A percentile compares a stretch with the other conserved stretches of the same genome.
phyloP scores from a whole-genome alignment of 257 asterid genomes.

The Coffea eugenioides region DNA sequence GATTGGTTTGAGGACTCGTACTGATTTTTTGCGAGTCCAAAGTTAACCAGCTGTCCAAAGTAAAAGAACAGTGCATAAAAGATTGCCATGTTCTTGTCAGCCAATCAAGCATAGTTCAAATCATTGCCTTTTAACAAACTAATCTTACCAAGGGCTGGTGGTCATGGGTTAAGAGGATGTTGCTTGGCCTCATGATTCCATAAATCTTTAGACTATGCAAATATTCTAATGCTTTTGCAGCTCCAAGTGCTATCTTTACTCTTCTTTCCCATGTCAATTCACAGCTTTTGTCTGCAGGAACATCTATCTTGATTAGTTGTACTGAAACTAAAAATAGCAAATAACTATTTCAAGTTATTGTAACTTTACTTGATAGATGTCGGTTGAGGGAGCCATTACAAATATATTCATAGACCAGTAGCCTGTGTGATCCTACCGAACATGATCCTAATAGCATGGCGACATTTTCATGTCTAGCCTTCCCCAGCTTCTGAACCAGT shows the following conservation, averaged over 20 bases:
- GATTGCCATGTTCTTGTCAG: not conserved
- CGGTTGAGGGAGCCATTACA: conserved; percentile 48
- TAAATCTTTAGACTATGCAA: conserved; percentile 42
- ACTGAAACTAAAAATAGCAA: not conserved
- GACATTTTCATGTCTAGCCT: conserved; percentile 43
- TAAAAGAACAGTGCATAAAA: not conserved
- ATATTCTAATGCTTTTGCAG: conserved; percentile 51
- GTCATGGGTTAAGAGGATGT: conserved; percentile 59
- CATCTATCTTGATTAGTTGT: not conserved
- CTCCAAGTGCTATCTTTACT: conserved; percentile 41
- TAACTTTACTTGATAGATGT: conserved; percentile 38
- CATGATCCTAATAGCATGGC: conserved; percentile 52
- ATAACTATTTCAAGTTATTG: not conserved
- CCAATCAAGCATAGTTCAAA: not conserved
- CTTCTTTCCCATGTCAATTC: conserved; percentile 53
- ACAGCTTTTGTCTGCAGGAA: conserved; percentile 32
- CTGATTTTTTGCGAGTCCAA: conserved; percentile 40
- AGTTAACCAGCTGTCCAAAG: conserved; percentile 40
- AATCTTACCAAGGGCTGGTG: conserved; percentile 50
- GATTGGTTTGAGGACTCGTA: conserved; percentile 46
- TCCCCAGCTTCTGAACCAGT: conserved; percentile 39
- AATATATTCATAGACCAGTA: conserved; percentile 48
- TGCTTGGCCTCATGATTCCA: conserved; percentile 52
- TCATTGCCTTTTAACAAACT: not conserved
- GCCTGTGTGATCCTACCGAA: conserved; percentile 37